Percentiles rank a stretch among this genome's conserved stretches.
Evolutionary conservation across 306 rosid genomes (phyloP).

Genomic region (Biancaea sappan): DNA sequence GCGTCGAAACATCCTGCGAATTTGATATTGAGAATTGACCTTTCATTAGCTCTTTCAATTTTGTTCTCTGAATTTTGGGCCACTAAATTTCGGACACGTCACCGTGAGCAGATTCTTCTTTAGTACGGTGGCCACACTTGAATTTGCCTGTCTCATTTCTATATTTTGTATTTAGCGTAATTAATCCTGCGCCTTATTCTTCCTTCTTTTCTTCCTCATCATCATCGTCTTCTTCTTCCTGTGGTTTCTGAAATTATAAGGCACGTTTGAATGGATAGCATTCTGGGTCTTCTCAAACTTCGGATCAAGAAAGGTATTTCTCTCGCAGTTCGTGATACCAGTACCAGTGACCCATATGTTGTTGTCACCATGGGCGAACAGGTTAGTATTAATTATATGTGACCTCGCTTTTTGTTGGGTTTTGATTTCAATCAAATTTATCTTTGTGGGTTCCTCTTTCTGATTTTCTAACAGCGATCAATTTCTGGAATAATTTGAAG

Average conservation of each 20-base stretch:
- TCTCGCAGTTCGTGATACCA: conserved; percentile 74
- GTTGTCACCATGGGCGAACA: conserved; percentile 52
- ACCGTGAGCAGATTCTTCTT: too few relatives aligned
- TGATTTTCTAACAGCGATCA: not conserved
- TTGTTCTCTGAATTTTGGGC: too few relatives aligned
- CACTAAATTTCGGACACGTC: too few relatives aligned
- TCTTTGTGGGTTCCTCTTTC: not conserved
- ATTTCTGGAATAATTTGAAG: too few relatives aligned
- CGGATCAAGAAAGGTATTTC: conserved; percentile 63
- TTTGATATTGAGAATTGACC: too few relatives aligned
- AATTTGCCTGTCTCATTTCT: too few relatives aligned
- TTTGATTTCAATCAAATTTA: not conserved
- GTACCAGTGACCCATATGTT: conserved; percentile 80
- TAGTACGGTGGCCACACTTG: too few relatives aligned
- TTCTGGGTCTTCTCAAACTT: conserved; percentile 74
- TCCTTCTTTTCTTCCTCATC: not conserved
- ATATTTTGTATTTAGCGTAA: too few relatives aligned
- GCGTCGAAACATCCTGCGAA: too few relatives aligned
- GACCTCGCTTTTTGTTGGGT: not conserved
- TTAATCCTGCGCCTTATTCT: too few relatives aligned
- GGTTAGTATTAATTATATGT: too few relatives aligned
- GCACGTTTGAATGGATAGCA: conserved; percentile 53
- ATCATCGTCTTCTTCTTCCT: not conserved
- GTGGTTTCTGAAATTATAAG: not conserved
- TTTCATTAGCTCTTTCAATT: too few relatives aligned